Conservation (phyloP, 2,329 filamentous ascomycete species). For the Nectriaceae sp. region DNA sequence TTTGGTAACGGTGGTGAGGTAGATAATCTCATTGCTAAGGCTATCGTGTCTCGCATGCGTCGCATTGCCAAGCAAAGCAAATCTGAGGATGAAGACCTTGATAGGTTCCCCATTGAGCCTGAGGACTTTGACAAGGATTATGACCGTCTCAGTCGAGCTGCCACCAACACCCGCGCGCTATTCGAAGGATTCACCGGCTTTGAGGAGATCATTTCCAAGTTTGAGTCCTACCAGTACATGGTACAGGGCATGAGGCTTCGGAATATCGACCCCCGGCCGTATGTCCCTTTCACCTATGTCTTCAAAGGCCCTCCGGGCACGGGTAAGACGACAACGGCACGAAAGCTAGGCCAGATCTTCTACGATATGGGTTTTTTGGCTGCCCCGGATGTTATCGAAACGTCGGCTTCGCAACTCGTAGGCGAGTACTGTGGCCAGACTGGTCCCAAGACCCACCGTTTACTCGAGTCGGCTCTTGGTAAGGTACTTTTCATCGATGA, state of each 20-base stretch:
- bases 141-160: constrained; percentile 45
- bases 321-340: constrained; percentile 71
- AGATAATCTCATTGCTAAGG: constrained; percentile 49
- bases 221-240: constrained; percentile 58
- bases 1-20: constrained; percentile 79
- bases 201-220: constrained; percentile 54
- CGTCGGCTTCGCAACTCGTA: constrained; percentile 68
- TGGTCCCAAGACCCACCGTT: constrained; percentile 61
- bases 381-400: constrained; percentile 61
- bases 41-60: constrained; percentile 24
- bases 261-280: constrained; percentile 51
- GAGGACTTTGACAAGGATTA: constrained; percentile 61
- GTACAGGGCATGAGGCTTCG: constrained; percentile 52
- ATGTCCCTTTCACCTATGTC: constrained; percentile 67
- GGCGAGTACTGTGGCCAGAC: constrained; percentile 70
- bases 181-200: constrained; percentile 64
- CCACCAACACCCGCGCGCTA: constrained; percentile 49
- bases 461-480: constrained; percentile 63
- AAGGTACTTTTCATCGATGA: constrained; percentile 73
- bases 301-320: constrained; percentile 68
- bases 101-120: constrained; percentile 27
- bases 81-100: constrained; percentile 21
- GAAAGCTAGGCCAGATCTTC: constrained; percentile 71
- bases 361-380: constrained; percentile 73
- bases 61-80: constrained; percentile 24